Evolutionary conservation across 805 yeast genomes (phyloP).

Genomic region (Jamesozyma spencerorum): DNA sequence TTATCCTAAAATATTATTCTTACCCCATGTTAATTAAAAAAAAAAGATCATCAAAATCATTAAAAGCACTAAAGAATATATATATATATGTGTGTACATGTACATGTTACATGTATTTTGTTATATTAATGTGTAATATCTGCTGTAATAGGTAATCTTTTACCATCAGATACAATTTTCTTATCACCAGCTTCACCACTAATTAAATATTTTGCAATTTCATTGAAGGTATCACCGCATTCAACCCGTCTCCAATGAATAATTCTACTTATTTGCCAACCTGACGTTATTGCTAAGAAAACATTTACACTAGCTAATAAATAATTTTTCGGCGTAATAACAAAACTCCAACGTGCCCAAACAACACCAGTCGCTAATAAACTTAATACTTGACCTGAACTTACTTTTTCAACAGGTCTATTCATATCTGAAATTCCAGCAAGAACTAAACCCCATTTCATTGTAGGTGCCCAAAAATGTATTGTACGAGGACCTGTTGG

Average conservation of each 20-base stretch:
- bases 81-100: not conserved
- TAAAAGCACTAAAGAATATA: not conserved
- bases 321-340: slow-evolving; percentile 79
- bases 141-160: no score
- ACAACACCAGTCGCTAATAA: slow-evolving; percentile 84
- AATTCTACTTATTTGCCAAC: slow-evolving; percentile 70
- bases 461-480: slow-evolving; percentile 83
- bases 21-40: no score
- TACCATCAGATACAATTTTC: not conserved
- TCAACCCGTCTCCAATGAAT: slow-evolving; percentile 47
- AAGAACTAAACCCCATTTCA: slow-evolving; percentile 79
- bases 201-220: slow-evolving; percentile 50
- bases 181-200: slow-evolving; percentile 1
- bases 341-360: slow-evolving; percentile 98
- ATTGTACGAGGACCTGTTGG: slow-evolving; percentile 97
- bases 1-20: no score
- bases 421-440: slow-evolving; percentile 83
- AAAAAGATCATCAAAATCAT: no score
- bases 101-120: no score
- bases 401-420: slow-evolving; percentile 85
- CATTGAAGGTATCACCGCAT: slow-evolving; percentile 52
- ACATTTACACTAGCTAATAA: slow-evolving; percentile 88
- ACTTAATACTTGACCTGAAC: slow-evolving; percentile 64
- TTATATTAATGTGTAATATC: no score
- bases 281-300: slow-evolving; percentile 86